Percentiles rank a stretch among this genome's conserved stretches.
Evolutionary conservation across 2,329 filamentous ascomycete species (phyloP).

Genomic region (Colletotrichum camelliae): DNA sequence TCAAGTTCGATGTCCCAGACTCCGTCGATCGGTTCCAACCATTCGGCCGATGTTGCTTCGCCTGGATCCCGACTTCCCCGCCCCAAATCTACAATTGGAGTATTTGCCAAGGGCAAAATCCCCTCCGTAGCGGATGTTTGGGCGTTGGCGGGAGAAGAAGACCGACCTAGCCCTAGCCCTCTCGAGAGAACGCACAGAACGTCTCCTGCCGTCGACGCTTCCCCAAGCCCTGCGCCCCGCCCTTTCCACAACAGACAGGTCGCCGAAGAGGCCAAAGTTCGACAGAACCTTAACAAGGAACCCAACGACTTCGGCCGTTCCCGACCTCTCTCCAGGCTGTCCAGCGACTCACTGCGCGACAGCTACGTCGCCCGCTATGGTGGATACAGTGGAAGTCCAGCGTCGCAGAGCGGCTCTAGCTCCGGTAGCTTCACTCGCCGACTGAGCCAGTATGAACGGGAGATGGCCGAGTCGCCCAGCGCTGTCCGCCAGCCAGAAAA

Average conservation of each 20-base stretch:
- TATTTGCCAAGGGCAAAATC: slow-evolving; percentile 27
- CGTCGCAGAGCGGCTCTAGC: slow-evolving; percentile 24
- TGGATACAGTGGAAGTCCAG: slow-evolving; percentile 8
- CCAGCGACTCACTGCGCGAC: slow-evolving; percentile 24
- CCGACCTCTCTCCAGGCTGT: slow-evolving; percentile 24
- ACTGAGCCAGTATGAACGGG: slow-evolving; percentile 15
- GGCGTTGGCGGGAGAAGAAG: slow-evolving; percentile 38
- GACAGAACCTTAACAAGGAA: slow-evolving; percentile 32
- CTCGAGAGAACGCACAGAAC: slow-evolving; percentile 31
- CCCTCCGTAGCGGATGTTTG: slow-evolving; percentile 49
- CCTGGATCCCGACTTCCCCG: slow-evolving; percentile 40
- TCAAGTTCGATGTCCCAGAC: slow-evolving; percentile 22
- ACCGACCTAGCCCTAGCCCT: slow-evolving; percentile 32
- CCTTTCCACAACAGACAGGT: slow-evolving; percentile 42
- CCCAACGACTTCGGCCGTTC: slow-evolving; percentile 33
- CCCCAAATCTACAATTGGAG: slow-evolving; percentile 26
- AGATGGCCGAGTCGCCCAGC: slow-evolving; percentile 19
- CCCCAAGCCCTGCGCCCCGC: slow-evolving; percentile 57
- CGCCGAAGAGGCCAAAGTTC: slow-evolving; percentile 34
- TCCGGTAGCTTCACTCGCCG: slow-evolving; percentile 14
- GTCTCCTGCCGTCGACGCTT: slow-evolving; percentile 40
- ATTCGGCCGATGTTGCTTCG: slow-evolving; percentile 8
- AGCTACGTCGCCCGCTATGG: slow-evolving; percentile 26
- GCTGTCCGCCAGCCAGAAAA: slow-evolving; percentile 29
- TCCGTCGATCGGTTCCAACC: slow-evolving; percentile 16